Evolutionary conservation across 768 basidiomycete genomes (phyloP), one percentile per base, ranked within the genome.

Genomic region (Daedaleopsis nitida): DNA sequence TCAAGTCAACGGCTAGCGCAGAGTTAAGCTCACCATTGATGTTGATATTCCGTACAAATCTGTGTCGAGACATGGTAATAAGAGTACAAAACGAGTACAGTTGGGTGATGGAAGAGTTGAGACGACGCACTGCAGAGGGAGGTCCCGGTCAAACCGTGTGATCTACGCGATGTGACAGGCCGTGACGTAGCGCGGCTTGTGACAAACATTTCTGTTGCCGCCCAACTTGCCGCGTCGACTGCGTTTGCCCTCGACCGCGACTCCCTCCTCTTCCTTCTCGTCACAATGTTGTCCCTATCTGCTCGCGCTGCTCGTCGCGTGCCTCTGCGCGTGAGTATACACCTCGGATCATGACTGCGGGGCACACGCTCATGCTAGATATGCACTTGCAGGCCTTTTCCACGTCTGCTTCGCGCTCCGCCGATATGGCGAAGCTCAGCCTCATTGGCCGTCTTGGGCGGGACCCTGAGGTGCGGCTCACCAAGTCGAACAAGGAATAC

Each of bases 1-100:
- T 32, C 27, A 7, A 32, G 27, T 32, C 27, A 32, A 32, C 27
- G 7, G 27, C 27, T 32, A 32, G 27, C 27, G 4, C 27, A 32
- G 27, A 32, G 27, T 32, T 7, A 32, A 32, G 27, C 74, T 32
- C 49, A 88, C 91, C 88, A 59, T 85, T 79, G 44, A 97, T 78
- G 73, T 97, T 86, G 32, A 98, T 77, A 76, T 95, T 94, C 64
- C 91, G 82, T 65, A 98, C 81, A 75, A 88, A 84, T 70, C 95
- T 87, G 76, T 98, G 97, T 73, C 97, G 83, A 6, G 96, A 98
- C 94, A 98, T 94, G 59, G 56, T 17, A 74, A 55, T 65, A 62
- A 59, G 53, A 57, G 45, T 66, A 61, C 52, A 55, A 63, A 21
- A 24, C 19, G 23, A 23, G 23, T 49, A 49, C 47, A 27, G 4